These are phyloP conservation scores for Pascua sp. DNA, from an alignment of 1,284 basidiomycete species.

Conservation along the genomic window DNA sequence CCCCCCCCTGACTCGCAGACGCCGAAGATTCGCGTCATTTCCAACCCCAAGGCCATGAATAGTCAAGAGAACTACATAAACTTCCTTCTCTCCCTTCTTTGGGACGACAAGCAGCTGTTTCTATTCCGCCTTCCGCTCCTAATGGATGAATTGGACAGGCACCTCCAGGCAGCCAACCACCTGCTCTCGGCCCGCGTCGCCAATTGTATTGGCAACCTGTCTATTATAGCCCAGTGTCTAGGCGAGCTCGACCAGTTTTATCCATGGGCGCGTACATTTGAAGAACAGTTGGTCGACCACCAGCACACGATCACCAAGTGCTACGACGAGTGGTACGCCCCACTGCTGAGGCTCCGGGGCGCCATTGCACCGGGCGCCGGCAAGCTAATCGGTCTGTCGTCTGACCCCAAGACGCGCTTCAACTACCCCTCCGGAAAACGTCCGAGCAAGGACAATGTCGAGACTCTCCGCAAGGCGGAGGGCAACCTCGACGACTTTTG, in stretches of 20 bases:
- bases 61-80: background rate
- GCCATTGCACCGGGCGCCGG: background rate
- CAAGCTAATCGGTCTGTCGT: background rate
- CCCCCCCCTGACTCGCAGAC: background rate
- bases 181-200: constrained; percentile 1
- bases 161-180: background rate
- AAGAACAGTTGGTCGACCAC: background rate
- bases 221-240: constrained; percentile 3
- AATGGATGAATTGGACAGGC: constrained; percentile 3
- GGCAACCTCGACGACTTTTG: constrained; percentile 2
- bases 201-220: background rate
- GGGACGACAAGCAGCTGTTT: background rate
- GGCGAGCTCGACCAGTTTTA: constrained; percentile 1
- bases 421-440: constrained; percentile 2
- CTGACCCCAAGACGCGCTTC: constrained; percentile 2
- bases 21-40: background rate
- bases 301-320: background rate
- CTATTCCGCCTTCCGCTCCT: background rate
- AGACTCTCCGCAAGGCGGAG: background rate
- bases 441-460: constrained; percentile 1
- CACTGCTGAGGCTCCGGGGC: background rate
- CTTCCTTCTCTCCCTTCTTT: background rate
- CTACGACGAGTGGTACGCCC: background rate
- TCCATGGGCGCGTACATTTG: constrained; percentile 2
- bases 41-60: background rate